Evolutionary conservation across 768 basidiomycete genomes (phyloP).

Genomic region (Clavaria fumosa): DNA sequence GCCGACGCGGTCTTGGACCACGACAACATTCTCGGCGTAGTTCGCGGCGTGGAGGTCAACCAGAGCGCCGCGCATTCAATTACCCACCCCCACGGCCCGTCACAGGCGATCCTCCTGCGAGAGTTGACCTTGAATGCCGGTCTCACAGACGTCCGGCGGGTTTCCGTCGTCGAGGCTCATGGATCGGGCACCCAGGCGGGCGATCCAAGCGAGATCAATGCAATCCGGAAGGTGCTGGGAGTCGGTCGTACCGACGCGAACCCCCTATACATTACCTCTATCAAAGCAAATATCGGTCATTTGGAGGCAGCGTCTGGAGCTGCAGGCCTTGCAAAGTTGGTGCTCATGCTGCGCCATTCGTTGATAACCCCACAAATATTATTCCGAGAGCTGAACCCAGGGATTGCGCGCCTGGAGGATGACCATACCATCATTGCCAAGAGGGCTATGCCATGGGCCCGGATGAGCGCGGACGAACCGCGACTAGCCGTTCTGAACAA

Average conservation of each 20-base stretch:
- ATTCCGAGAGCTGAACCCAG: constrained; percentile 38
- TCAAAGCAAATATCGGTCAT: constrained; percentile 66
- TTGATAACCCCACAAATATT: constrained; percentile 48
- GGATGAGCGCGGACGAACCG: constrained; percentile 18
- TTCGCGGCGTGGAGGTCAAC: constrained; percentile 56
- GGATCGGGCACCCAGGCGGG: constrained; percentile 63
- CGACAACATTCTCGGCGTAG: constrained; percentile 53
- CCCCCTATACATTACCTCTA: constrained; percentile 47
- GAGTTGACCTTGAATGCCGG: constrained; percentile 30
- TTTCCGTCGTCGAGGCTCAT: constrained; percentile 60
- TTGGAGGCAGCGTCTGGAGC: constrained; percentile 64
- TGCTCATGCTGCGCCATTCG: constrained; percentile 47
- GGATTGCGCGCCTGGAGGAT: constrained; percentile 28
- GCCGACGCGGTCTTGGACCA: constrained; percentile 49
- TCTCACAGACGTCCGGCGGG: constrained; percentile 24
- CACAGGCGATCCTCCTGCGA: constrained; percentile 42
- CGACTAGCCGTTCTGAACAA: constrained; percentile 54
- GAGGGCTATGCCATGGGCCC: constrained; percentile 25
- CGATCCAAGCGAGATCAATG: constrained; percentile 49
- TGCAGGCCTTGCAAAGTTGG: constrained; percentile 52
- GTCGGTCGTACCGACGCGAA: constrained; percentile 25
- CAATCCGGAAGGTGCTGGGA: constrained; percentile 41
- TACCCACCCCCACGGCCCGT: constrained; percentile 52
- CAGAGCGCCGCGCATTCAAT: constrained; percentile 60
- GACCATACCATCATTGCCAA: constrained; percentile 38